Evolutionary conservation across 495 filamentous ascomycete species (phyloP), one percentile per base, ranked within the genome.

Genomic region (Talaromyces thailandensis): DNA sequence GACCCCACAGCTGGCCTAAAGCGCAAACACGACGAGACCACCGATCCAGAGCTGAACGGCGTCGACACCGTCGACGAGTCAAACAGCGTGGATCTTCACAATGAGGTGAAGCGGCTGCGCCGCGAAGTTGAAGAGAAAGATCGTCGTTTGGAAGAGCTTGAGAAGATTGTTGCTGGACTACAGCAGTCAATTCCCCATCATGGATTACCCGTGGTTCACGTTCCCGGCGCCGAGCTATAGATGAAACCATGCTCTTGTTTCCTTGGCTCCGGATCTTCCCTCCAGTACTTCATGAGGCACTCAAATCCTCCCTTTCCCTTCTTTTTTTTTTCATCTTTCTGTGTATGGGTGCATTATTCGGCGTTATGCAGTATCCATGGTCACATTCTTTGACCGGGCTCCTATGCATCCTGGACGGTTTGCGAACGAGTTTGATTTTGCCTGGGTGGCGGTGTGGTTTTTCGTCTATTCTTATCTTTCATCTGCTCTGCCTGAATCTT

Each of bases 101-200:
- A 73, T n/a, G 84, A 87, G 61, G 68, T 86, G 7, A 85, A 85
- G 64, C 72, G 80, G 58, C 72, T 89, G 51, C 75, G 78, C 55
- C 71, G 69, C 29, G 84, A 88, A 68, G 81, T 82, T 28, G 72
- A 82, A 63, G 78, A 82, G 65, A 80, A 80, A 60, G 77, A 80
- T 55, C 75, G 73, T 7, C 75, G 77, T 8, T 66, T 80, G 40
- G 70, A 76, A 57, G 76, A 80, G 51, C 64, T 80, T 50, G 77
- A 80, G 68, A 69, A 74, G 25, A 73, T 78, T 58, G 77, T 80
- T n/a, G 66, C 73, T 3, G 75, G 70, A 7, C 64, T 80, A 51
- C 76, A 78, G 64, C 75, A 78, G 62, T 70, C 71, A 37, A 72
- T 80, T 3, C 73, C 77, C 1, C 76, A 78, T 64, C 59, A 48